Percentiles rank a stretch among this genome's conserved stretches.
These are phyloP conservation scores for Protea cynaroides DNA, from an alignment of 164 flowering plant genomes.

Conservation along the genomic window DNA sequence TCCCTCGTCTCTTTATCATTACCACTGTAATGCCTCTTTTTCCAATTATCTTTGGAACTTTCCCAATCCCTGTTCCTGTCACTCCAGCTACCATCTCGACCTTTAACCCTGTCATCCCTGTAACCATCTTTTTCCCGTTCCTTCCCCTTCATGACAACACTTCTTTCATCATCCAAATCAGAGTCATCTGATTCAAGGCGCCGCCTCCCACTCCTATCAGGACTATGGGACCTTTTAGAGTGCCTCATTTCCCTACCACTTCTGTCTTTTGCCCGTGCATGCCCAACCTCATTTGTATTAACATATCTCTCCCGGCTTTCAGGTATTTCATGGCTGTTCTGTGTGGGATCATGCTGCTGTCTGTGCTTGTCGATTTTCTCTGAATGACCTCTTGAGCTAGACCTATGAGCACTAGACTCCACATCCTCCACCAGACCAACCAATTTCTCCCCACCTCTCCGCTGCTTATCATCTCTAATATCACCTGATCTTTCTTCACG, in stretches of 20 bases:
- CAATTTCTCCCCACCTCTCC: constrained; percentile 18
- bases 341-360: constrained; percentile 33
- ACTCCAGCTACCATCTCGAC: constrained; percentile 62
- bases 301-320: constrained; percentile 47
- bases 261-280: constrained; percentile 42
- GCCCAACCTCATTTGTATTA: constrained; percentile 51
- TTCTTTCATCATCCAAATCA: constrained; percentile 66
- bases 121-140: constrained; percentile 53
- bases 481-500: constrained; percentile 42
- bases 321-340: constrained; percentile 30
- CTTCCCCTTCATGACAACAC: constrained; percentile 33
- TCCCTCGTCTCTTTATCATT: constrained; percentile 57
- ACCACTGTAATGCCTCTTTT: constrained; percentile 40
- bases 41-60: constrained; percentile 67
- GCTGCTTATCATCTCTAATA: constrained; percentile 24
- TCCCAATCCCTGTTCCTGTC: constrained; percentile 67
- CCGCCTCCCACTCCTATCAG: constrained; percentile 60
- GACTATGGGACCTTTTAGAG: constrained; percentile 51
- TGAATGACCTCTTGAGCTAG: constrained; percentile 22
- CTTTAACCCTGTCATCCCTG: constrained; percentile 66
- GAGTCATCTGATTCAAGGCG: constrained; percentile 51
- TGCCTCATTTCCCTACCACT: constrained; percentile 44
- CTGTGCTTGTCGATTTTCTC: constrained; percentile 58
- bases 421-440: constrained; percentile 20
- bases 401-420: constrained; percentile 19